Evolutionary conservation across 306 rosid species (phyloP), one percentile per base, ranked within the genome.

Genomic region (Albizia julibrissin): DNA sequence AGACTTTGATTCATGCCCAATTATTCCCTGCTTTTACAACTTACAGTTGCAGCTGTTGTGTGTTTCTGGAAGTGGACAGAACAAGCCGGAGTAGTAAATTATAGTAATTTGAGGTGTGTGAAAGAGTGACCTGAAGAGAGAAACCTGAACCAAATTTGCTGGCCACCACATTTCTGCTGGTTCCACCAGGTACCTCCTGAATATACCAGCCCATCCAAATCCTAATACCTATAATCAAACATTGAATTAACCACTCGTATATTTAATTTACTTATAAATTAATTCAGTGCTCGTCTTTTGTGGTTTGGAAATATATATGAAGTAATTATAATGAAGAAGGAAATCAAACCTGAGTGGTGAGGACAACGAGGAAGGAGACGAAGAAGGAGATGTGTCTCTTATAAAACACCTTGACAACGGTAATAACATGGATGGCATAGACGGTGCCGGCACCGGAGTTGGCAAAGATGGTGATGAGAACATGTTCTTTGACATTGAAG

Each of bases 141-240:
- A 95, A 81, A 95, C 99, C 85, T 95, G 99, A 69, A 93, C 99
- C 83, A 95, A 78, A 89, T 93, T 95, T 21, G 97, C 89, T 3
- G 99, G 99, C 99, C 99, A 95, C 99, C 98, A 95, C 99, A 95
- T 95, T 46, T 92, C 91, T 10, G 97, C 97, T 33, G 98, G 98
- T 31, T 94, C 98, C 26, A 94, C 98, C 75, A 94, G 76, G 77
- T 94, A 91, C 75, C 87, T 89, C 67, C 97, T 87, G 74, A 91
- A 93, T 79, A 94, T 93, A 56, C 98, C 97, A 37, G 98, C 98
- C 98, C 98, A 94, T 80, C 98, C 98, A 70, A 93, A 94, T 49
- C 98, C 98, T 65, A 94, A 85, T 46, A 92, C 97, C 97, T 94
- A 58, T 1, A 56, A 56, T 22, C 26, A 4, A n/a, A 58, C 22